Conservation (phyloP, 306 rosid species). For the Dryas alaskensis region DNA sequence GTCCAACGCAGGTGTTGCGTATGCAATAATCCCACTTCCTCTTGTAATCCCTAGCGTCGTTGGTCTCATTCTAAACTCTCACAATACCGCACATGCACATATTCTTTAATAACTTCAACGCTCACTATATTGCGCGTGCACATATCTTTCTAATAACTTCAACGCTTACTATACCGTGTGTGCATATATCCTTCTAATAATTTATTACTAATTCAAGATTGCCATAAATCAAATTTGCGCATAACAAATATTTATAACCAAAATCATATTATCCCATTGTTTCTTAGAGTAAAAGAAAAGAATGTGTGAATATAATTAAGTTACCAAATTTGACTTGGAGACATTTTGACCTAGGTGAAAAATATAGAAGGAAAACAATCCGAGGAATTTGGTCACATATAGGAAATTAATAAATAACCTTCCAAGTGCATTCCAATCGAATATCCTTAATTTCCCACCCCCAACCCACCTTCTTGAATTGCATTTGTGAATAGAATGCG, state of each 20-base stretch:
- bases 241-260: not conserved
- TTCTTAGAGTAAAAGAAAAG: not conserved
- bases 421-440: not conserved
- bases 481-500: no score
- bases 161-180: no score
- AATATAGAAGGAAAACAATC: not conserved
- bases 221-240: not conserved
- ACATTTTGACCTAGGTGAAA: slow-evolving; percentile 4
- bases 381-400: not conserved
- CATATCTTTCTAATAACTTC: no score
- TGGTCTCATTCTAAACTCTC: no score
- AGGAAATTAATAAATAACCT: not conserved
- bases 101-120: no score
- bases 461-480: no score
- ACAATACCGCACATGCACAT: no score
- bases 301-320: not conserved
- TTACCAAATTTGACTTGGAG: not conserved
- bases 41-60: no score
- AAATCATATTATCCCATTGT: not conserved
- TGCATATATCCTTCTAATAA: not conserved
- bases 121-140: no score
- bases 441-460: no score
- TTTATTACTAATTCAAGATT: not conserved
- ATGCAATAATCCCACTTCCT: no score
- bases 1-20: no score